These are phyloP conservation scores for Gloeostereum incarnatum DNA, from an alignment of 768 basidiomycete genomes.

Conservation along the genomic window DNA sequence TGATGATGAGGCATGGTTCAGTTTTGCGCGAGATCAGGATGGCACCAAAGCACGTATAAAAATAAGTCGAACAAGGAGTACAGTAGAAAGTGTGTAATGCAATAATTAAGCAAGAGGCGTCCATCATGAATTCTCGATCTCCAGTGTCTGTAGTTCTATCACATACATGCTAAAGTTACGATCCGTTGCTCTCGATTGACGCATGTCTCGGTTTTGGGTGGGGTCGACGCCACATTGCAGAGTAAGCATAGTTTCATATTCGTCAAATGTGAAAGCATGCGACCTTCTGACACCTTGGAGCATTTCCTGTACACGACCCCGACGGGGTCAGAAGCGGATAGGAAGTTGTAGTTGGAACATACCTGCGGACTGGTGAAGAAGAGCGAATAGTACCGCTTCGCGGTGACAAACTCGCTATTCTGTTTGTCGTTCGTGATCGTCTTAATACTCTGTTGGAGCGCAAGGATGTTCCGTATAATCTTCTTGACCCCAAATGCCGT, in stretches of 20 bases:
- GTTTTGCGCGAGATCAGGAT: no score
- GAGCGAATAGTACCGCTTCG: conserved; percentile 73
- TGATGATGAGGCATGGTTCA: no score
- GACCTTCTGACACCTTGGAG: conserved; percentile 57
- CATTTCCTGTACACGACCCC: conserved; percentile 46
- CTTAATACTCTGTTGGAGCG: conserved; percentile 87
- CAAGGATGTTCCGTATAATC: conserved; percentile 80
- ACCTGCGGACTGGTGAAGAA: conserved; percentile 73
- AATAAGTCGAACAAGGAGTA: no score
- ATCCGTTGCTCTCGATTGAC: conserved; percentile 38
- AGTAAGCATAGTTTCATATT: conserved; percentile 86
- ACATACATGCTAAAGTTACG: conserved; percentile 80
- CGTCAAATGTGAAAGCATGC: conserved; percentile 75
- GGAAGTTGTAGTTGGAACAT: conserved; percentile 13
- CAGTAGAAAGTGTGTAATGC: no score
- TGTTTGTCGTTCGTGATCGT: conserved; percentile 54
- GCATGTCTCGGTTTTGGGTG: conserved; percentile 37
- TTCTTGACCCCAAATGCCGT: conserved; percentile 79
- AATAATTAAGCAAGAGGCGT: no score
- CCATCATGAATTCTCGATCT: conserved; percentile 42
- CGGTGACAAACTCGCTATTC: conserved; percentile 64
- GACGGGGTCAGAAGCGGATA: conserved; percentile 3
- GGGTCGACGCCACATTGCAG: conserved; percentile 82
- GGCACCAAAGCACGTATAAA: no score
- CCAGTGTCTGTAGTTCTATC: conserved; percentile 82